A percentile compares a stretch with the other conserved stretches of the same genome.
phyloP scores from a whole-genome alignment of 805 yeast genomes.

The Metschnikowia baotianmanensis region DNA sequence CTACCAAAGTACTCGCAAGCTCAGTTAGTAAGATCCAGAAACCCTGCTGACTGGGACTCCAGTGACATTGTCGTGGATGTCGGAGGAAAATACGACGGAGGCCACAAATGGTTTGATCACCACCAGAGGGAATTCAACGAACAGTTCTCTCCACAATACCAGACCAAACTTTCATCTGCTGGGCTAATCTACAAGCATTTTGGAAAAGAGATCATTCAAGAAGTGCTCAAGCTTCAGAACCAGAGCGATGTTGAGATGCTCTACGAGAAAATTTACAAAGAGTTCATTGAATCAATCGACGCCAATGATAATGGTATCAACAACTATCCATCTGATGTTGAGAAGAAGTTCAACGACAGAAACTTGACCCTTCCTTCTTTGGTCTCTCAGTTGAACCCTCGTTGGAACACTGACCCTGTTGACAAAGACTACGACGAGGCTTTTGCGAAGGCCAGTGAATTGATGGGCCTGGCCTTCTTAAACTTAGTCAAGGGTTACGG shows the following conservation, averaged over 20 bases:
- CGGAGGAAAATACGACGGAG: slow-evolving; percentile 79
- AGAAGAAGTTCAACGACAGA: slow-evolving; percentile 66
- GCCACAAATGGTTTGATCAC: slow-evolving; percentile 84
- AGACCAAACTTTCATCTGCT: slow-evolving; percentile 88
- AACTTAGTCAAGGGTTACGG: slow-evolving; percentile 70
- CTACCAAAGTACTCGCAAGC: slow-evolving; percentile 70
- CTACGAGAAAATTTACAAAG: slow-evolving; percentile 75
- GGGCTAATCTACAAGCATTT: slow-evolving; percentile 89
- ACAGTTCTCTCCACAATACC: slow-evolving; percentile 59
- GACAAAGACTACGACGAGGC: slow-evolving; percentile 65
- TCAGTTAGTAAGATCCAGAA: slow-evolving; percentile 77
- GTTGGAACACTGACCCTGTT: slow-evolving; percentile 70
- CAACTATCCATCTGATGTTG: slow-evolving; percentile 55
- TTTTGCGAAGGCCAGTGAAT: slow-evolving; percentile 66
- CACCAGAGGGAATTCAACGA: slow-evolving; percentile 91
- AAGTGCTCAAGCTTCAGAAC: slow-evolving; percentile 43
- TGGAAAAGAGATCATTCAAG: slow-evolving; percentile 66
- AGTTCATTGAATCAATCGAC: slow-evolving; percentile 87
- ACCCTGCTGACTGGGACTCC: slow-evolving; percentile 74
- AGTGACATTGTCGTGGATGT: slow-evolving; percentile 96
- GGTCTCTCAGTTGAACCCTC: slow-evolving; percentile 78
- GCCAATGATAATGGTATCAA: slow-evolving; percentile 94
- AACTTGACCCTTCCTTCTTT: slow-evolving; percentile 76
- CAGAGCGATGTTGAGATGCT: slow-evolving; percentile 52
- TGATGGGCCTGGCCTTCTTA: slow-evolving; percentile 82